Evolutionary conservation across 495 filamentous ascomycete genomes (phyloP).

Genomic region (Amorphotheca resinae): DNA sequence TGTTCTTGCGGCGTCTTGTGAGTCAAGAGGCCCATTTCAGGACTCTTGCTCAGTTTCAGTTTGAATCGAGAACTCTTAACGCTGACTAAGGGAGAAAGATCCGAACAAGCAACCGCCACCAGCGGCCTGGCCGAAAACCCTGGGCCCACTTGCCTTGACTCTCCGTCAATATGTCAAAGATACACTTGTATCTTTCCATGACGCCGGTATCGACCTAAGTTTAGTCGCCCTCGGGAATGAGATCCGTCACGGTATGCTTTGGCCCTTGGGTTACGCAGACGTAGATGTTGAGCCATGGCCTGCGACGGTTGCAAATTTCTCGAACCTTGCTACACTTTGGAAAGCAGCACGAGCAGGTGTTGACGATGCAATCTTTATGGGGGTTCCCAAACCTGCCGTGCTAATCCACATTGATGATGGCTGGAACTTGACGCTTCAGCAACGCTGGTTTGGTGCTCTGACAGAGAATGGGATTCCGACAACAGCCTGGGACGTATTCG

Average conservation of each 20-base stretch:
- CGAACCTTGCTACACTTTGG: conserved; percentile 26
- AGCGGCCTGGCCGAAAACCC: conserved; percentile 15
- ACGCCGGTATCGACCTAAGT: conserved; percentile 22
- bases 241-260: conserved; percentile 34
- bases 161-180: conserved; percentile 26
- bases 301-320: conserved; percentile 23
- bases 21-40: no score
- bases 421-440: conserved; percentile 30
- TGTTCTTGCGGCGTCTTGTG: no score
- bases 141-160: conserved; percentile 12
- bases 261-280: conserved; percentile 28
- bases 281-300: conserved; percentile 20
- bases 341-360: conserved; percentile 27
- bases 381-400: conserved; percentile 26
- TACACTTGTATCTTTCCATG: conserved; percentile 22
- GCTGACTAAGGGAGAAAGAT: background rate
- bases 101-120: conserved; percentile 25
- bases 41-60: no score
- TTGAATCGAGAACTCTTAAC: no score
- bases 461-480: conserved; percentile 23
- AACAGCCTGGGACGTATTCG: conserved; percentile 31
- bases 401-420: conserved; percentile 38
- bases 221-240: conserved; percentile 33
- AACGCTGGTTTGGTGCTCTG: conserved; percentile 31
- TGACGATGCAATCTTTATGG: conserved; percentile 24